phyloP scores from a whole-genome alignment of 495 filamentous ascomycete species.

The Trichocladium uniseriatum region DNA sequence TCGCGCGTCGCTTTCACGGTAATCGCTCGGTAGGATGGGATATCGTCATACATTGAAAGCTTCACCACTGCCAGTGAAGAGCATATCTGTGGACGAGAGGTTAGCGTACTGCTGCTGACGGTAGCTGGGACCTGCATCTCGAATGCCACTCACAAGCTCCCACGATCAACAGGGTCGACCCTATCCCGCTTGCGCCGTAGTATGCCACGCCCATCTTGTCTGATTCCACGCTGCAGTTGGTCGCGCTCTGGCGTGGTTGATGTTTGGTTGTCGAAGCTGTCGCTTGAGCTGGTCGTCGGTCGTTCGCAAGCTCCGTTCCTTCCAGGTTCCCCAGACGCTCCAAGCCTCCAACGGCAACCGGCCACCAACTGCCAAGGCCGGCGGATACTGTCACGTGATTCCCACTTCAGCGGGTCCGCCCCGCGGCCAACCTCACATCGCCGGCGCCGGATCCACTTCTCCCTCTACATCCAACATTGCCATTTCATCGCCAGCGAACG shows the following conservation, averaged over 20 bases:
- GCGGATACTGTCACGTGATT: conserved; percentile 5
- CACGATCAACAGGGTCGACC: conserved; percentile 65
- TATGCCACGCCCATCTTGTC: conserved; percentile 52
- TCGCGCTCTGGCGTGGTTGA: not conserved
- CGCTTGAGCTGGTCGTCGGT: not conserved
- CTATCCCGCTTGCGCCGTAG: conserved; percentile 65
- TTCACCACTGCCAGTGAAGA: conserved; percentile 94
- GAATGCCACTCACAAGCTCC: conserved; percentile 62
- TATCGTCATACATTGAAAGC: conserved; percentile 72
- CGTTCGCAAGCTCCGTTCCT: not conserved
- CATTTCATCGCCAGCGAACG: conserved; percentile 2
- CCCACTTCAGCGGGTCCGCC: not conserved
- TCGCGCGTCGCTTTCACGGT: not conserved
- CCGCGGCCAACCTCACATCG: not conserved
- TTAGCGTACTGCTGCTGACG: too few species aligned
- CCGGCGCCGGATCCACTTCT: not conserved
- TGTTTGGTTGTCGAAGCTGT: not conserved
- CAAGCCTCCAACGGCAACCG: not conserved
- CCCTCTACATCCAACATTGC: conserved; percentile 4
- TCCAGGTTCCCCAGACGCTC: conserved; percentile 1
- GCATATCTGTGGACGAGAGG: conserved; percentile 62
- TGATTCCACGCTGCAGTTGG: not conserved
- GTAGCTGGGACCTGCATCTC: too few species aligned
- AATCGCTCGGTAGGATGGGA: not conserved
- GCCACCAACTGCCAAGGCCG: conserved; percentile 15